Base-by-base conservation (phyloP, 805 yeast species). In the Candida insectorum region DNA sequence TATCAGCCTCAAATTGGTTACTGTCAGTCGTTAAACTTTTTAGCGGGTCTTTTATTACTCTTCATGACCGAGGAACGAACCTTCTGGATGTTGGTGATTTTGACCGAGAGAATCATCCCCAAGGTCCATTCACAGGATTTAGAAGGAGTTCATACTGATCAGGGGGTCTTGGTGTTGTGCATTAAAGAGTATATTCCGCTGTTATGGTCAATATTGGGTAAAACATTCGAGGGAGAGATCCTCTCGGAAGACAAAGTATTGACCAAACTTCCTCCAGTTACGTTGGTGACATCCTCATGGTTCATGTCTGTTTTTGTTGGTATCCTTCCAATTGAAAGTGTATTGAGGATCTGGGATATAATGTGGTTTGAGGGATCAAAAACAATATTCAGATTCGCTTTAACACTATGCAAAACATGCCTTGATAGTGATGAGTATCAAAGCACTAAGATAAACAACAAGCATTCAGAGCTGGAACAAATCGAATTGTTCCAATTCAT, bases 241-340 rank as follows among this genome's bases (percentile, higher is more conserved):
- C 58, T 56, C 48, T 62, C 58, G 33, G 69, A 60, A 21, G 69
- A 58, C 47, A 69, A 73, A 49, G 79, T 85, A 40, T 68, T 91
- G 20, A 70, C 77, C 11, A 81, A 83, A 45, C 61, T 89, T 27
- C 97, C 98, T 1, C 95, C 97, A 2, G 74, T 93, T 4, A 85
- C 96, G 1, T 69, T 93, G 28, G 93, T 95, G 45, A 93, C 97
- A 1, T 91, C 96, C 0, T 80, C 95, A 34, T 93, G 98, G 98
- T 93, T 93, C 53, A 91, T 93, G 97, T 85, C 96, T 48, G 75
- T 86, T n/a, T 93, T 85, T 59, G 87, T 93, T 22, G 96, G 95
- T 0, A 78, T 82, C 1, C 59, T 93, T 16, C 98, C 98, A 0
- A 77, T 87, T 15, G 97, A 93, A 51, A 76, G 94, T 0, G 82